Base-by-base conservation (phyloP, 1,139 yeast genomes). In the Kluyveromyces sp. region DNA sequence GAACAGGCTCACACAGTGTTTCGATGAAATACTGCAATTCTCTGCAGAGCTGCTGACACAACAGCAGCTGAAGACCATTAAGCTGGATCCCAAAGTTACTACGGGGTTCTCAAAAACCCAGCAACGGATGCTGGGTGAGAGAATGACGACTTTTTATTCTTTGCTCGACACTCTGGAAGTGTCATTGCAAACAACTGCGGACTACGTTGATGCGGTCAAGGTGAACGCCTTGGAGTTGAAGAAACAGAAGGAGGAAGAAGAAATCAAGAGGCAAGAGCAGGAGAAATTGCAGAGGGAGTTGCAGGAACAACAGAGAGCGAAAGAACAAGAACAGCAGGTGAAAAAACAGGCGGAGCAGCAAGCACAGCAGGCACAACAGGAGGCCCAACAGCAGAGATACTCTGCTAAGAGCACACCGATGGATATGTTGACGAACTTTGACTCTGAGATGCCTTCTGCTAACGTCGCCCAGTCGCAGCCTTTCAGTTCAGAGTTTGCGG, bases 131-230 rank as follows among this genome's bases (percentile, higher is more conserved):
- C 45, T 60, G 25, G 52, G 53, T 31, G 64, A 59, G n/a, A 57
- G 54, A 34, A 50, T 61, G 9, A 54, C 53, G 38, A 35, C 45
- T 30, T 61, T 60, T 39, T 63, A 61, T 37, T 49, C 58, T 25
- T 60, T 67, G 1, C 45, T 69, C 40, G 70, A 68, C 47, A 67
- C 65, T 36, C 52, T 64, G 42, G 65, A 58, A 19, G 46, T 64
- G 26, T 67, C 70, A 33, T 48, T 68, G 42, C 53, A 46, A 7
- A 65, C 64, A 34, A 60, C 71, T 20, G 62, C 60, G 34, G 51
- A 52, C 41, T 63, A 64, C 35, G 54, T 68, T 17, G 58, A 60
- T 15, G 55, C 61, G 38, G 40, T 67, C 42, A 47, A 54, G n/a
- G 49, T 49, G 16, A 45, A 48, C 30, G 61, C 60, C 16, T 42